A percentile compares a stretch with the other conserved stretches of the same genome.
phyloP scores from a whole-genome alignment of 768 basidiomycete species.

The Trichaptum fuscoviolaceum region DNA sequence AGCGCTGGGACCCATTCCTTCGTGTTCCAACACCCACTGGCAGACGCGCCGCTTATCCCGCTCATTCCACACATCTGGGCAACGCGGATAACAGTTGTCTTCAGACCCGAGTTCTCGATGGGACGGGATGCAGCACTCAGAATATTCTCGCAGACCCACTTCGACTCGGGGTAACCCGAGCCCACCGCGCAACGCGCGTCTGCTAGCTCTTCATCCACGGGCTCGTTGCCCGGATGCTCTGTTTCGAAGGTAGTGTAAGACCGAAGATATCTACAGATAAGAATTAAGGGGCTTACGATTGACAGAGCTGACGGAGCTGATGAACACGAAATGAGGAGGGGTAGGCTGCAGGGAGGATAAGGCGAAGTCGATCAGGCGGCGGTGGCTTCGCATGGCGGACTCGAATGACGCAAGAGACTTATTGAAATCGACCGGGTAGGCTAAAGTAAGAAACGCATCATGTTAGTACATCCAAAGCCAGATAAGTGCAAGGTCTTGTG shows the following conservation, averaged over 20 bases:
- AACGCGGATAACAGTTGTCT: conserved; percentile 8
- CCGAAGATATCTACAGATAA: conserved; percentile 5
- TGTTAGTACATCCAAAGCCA: too few relatives aligned
- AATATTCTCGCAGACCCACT: conserved; percentile 37
- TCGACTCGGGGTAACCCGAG: conserved; percentile 35
- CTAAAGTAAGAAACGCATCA: too few relatives aligned
- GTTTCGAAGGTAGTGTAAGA: background rate
- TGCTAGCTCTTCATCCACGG: conserved; percentile 23
- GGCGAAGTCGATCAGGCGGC: conserved; percentile 30
- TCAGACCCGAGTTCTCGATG: conserved; percentile 8
- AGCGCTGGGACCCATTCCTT: conserved; percentile 14
- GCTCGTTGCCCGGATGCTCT: conserved; percentile 7
- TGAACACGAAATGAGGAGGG: conserved; percentile 10
- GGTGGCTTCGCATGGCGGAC: conserved; percentile 20
- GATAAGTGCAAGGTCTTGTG: background rate
- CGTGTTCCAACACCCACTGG: conserved; percentile 12
- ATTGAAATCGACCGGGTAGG: conserved; percentile 38
- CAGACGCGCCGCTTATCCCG: background rate
- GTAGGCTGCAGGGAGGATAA: conserved; percentile 13
- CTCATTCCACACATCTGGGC: conserved; percentile 19
- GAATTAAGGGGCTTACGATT: conserved; percentile 8
- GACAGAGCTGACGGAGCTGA: conserved; percentile 4
- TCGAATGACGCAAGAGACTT: conserved; percentile 26
- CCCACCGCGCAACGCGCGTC: conserved; percentile 25
- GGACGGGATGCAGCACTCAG: conserved; percentile 16